Conservation (phyloP, 148 eudicot genomes). For the Vaccinium macrocarpon region DNA sequence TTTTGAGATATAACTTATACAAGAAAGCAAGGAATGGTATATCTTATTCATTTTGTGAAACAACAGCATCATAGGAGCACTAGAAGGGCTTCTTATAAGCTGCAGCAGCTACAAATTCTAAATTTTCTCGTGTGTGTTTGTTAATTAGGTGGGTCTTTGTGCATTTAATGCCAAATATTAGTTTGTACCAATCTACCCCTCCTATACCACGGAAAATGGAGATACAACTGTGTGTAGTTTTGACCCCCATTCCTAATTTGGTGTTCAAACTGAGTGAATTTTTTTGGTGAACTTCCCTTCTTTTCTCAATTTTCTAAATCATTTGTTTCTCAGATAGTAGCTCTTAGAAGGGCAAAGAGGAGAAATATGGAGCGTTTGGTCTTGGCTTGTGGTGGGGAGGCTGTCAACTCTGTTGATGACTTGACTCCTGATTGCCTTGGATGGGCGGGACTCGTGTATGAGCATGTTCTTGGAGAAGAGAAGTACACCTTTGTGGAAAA, state of each 20-base stretch:
- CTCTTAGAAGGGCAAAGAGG: constrained; percentile 90
- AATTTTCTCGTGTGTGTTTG: neutral
- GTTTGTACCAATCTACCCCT: neutral
- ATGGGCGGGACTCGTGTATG: constrained; percentile 97
- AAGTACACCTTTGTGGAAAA: constrained; percentile 96
- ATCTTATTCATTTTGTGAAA: neutral
- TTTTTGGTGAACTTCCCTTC: neutral
- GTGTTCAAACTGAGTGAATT: neutral
- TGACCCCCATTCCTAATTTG: neutral
- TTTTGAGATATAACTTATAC: neutral
- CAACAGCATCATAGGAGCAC: neutral
- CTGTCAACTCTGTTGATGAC: constrained; percentile 90
- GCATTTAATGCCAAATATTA: neutral
- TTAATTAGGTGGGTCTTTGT: neutral
- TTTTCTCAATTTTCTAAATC: neutral
- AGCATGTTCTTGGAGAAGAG: constrained; percentile 96
- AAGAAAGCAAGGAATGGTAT: neutral
- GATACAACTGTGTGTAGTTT: neutral
- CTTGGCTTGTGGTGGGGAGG: constrained; percentile 98
- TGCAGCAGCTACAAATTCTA: neutral
- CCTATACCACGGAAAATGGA: neutral
- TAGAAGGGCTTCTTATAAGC: neutral
- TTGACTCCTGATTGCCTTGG: constrained; percentile 88
- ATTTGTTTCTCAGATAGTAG: constrained; percentile 55
- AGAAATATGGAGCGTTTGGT: constrained; percentile 96